Base-by-base conservation (phyloP, 2,329 filamentous ascomycete species). In the Cladophialophora chaetospira region DNA sequence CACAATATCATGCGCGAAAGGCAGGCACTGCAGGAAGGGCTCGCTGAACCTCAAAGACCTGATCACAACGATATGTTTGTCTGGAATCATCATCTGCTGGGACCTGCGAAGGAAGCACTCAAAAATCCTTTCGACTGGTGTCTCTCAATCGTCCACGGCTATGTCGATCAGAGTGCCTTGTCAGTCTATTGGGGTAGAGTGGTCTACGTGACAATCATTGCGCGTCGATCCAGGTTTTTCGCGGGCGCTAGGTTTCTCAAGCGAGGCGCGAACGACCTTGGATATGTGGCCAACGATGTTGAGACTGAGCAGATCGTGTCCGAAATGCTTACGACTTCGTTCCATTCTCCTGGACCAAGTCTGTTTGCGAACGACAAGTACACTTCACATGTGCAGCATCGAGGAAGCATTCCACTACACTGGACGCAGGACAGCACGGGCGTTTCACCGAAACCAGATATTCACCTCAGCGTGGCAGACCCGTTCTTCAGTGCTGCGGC, bases 231-330 rank as follows among this genome's bases (percentile, higher is more conserved):
- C 13, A 84, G 94, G 6, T 91, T 90, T 72, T 99, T 97, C 72
- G 94, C 94, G 2, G 94, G 94, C 25, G 94, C 94, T 33, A 83
- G 94, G 3, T 99, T 97, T 65, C 75, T 99, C 51, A 99, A 99
- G 73, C 86, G 94, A 56, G 94, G 94, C 28, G 89, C 91, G 45
- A 99, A 99, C 68, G 94, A 99, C 71, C 72, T 92, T 55, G 93
- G 94, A 11, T 96, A 96, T 70, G 94, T 99, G 53, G 95, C 94
- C 50, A 99, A 99, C 69, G 95, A 99, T 72, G 94, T 99, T 21
- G 95, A 99, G 74, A 97, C 94, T 0, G 94, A 99, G 73, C 94
- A 99, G 71, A 97, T 99, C 58, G 92, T 99, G 4, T 94, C 92
- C 0, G 94, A 99, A 70, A 90, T 91, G 66, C 78, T 93, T 48